Conservation (phyloP, 2,329 filamentous ascomycete genomes). For the Thelonectria discophora region DNA sequence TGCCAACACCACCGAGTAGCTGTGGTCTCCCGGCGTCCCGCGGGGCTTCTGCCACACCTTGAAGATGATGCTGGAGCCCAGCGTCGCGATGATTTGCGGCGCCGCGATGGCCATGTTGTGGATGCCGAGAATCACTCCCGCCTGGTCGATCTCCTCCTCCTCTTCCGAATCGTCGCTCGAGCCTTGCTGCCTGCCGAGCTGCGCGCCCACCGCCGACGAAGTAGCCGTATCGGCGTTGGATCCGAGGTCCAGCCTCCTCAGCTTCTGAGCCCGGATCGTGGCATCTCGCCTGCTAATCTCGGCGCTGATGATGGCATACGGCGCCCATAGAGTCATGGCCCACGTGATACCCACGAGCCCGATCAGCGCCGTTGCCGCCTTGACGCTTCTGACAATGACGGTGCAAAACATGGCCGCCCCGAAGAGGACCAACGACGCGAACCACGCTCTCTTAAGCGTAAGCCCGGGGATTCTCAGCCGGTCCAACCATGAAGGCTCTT, state of each 20-base stretch:
- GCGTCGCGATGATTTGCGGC: conserved; percentile 89
- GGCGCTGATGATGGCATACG: conserved; percentile 92
- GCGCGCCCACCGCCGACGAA: conserved; percentile 22
- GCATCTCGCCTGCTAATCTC: conserved; percentile 88
- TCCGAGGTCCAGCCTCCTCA: conserved; percentile 32
- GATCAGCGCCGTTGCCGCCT: conserved; percentile 78
- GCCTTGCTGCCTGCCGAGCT: conserved; percentile 20
- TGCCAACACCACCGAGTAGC: conserved; percentile 85
- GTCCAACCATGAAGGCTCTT: conserved; percentile 59
- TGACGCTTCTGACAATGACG: conserved; percentile 76
- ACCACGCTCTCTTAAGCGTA: conserved; percentile 88
- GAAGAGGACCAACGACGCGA: conserved; percentile 86
- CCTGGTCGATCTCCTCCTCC: conserved; percentile 74
- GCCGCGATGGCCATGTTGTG: conserved; percentile 95
- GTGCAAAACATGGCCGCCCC: conserved; percentile 83
- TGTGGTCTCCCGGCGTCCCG: conserved; percentile 84
- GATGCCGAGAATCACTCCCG: conserved; percentile 90
- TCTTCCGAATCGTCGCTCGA: conserved; percentile 47
- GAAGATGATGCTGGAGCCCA: conserved; percentile 87
- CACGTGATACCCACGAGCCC: conserved; percentile 88
- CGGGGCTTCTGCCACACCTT: conserved; percentile 86
- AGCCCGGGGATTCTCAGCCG: conserved; percentile 80
- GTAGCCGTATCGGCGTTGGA: conserved; percentile 21
- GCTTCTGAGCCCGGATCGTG: conserved; percentile 52
- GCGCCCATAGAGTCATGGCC: conserved; percentile 93